Base-by-base conservation (phyloP, 2,329 filamentous ascomycete species). In the Alternaria triticimaculans region DNA sequence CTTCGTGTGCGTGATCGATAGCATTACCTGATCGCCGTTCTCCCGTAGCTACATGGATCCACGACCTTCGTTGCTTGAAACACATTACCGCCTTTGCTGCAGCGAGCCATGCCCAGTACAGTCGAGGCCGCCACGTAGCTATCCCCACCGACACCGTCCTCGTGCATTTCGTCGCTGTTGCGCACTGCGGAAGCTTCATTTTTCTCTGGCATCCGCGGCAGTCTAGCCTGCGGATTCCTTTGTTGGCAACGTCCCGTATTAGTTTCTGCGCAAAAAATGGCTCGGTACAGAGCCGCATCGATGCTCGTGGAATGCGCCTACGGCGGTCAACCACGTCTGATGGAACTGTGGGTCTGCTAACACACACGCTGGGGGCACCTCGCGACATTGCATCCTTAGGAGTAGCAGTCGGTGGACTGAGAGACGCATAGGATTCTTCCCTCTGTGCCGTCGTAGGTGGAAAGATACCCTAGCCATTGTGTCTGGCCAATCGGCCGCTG, bases 261-360 rank as follows among this genome's bases (percentile, higher is more conserved):
- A 55, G 50, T 33, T n/a, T 46, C 46, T 46, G 49, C 41, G 41
- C 55, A 37, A 56, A 41, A 43, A 49, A 48, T 53, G 58, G 51
- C 55, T 62, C 55, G 20, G 21, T 60, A 53, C 49, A 26, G n/a
- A 54, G 44, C 55, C 46, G 25, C 49, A 49, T 57, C 49, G 43
- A 55, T 53, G 51, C 60, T 58, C 53, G 33, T 54, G 43, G 56
- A 55, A 18, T 41, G 49, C 26, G 43, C 56, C 60, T 63, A 37
- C 56, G 48, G 60, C 60, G 48, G 60, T 62, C 60, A 58, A 62
- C 60, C 60, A 62, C 60, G 60, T 62, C 60, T 46, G 60, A 62
- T 58, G 48, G 41, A 23, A 53, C 49, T 25, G 60, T 58, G 60
- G 60, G 60, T 58, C 60, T 58, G 60, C 60, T 56, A 62, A 56